phyloP scores from a whole-genome alignment of 2,329 filamentous ascomycete species.

The Rosellinia necatrix region DNA sequence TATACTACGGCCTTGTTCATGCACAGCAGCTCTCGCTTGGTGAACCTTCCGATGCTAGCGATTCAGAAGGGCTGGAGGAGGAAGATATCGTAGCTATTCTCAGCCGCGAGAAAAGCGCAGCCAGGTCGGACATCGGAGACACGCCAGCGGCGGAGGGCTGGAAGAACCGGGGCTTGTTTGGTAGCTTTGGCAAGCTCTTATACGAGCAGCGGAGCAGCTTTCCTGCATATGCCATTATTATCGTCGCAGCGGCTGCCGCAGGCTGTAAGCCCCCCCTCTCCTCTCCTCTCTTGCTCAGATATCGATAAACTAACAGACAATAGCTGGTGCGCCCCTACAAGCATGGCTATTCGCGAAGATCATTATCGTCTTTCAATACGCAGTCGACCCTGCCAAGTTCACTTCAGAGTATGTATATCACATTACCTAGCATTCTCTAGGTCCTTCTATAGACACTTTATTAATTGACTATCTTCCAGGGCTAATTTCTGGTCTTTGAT shows the following conservation, averaged over 20 bases:
- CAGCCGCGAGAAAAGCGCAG: slow-evolving; percentile 52
- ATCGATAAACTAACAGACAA: slow-evolving; percentile 22
- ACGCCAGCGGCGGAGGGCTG: slow-evolving; percentile 36
- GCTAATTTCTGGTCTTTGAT: slow-evolving; percentile 68
- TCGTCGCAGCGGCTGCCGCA: slow-evolving; percentile 52
- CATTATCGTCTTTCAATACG: slow-evolving; percentile 54
- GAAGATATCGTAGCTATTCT: slow-evolving; percentile 49
- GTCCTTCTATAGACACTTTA: not conserved
- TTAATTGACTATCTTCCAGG: slow-evolving; percentile 11
- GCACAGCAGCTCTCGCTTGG: slow-evolving; percentile 64
- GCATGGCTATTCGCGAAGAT: slow-evolving; percentile 61
- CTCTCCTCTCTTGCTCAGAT: not conserved
- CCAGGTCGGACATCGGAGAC: slow-evolving; percentile 41
- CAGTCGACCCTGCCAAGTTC: slow-evolving; percentile 38
- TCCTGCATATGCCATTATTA: slow-evolving; percentile 54
- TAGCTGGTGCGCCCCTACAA: slow-evolving; percentile 54
- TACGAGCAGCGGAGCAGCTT: slow-evolving; percentile 59
- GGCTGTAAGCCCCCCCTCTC: slow-evolving; percentile 31
- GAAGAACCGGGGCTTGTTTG: slow-evolving; percentile 49
- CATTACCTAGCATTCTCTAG: not conserved
- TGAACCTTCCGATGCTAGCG: slow-evolving; percentile 47
- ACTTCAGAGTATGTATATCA: slow-evolving; percentile 38
- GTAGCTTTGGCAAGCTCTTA: slow-evolving; percentile 61
- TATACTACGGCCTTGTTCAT: slow-evolving; percentile 71
- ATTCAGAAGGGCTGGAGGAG: slow-evolving; percentile 43